Evolutionary conservation across 257 asterid species (phyloP).

Genomic region (Paraleonurus japonicus): DNA sequence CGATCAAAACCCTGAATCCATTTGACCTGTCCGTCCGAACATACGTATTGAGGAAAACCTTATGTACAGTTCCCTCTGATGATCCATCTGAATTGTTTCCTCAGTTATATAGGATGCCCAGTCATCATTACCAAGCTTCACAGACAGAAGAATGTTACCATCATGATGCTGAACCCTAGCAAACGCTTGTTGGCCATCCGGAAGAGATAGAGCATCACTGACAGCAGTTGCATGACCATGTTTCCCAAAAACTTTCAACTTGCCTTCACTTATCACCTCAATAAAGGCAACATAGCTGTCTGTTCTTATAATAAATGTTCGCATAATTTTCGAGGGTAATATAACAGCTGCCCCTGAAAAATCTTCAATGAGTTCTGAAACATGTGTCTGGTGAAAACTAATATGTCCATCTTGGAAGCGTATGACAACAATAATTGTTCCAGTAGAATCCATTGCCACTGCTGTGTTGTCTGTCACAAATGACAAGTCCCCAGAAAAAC

Average conservation of each 20-base stretch:
- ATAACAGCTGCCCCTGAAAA: conserved; percentile 55
- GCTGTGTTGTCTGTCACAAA: conserved; percentile 57
- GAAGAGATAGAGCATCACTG: conserved; percentile 67
- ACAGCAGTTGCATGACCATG: conserved; percentile 55
- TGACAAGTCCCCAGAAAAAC: conserved; percentile 84
- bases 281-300: conserved; percentile 45
- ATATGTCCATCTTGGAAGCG: conserved; percentile 61
- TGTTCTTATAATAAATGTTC: conserved; percentile 49
- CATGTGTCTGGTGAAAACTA: conserved; percentile 53
- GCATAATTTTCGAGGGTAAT: conserved; percentile 68
- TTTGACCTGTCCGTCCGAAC: conserved; percentile 81
- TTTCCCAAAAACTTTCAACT: conserved; percentile 48
- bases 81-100: conserved; percentile 68
- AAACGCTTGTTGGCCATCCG: conserved; percentile 76
- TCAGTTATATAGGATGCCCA: conserved; percentile 57
- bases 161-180: conserved; percentile 58
- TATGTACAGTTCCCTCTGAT: conserved; percentile 66
- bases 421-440: conserved; percentile 57
- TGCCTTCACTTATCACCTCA: conserved; percentile 55
- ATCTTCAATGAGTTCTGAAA: conserved; percentile 59
- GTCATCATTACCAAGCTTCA: conserved; percentile 66
- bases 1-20: conserved; percentile 93
- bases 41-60: conserved; percentile 84
- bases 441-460: conserved; percentile 74
- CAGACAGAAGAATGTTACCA: conserved; percentile 58